phyloP scores from a whole-genome alignment of 495 filamentous ascomycete species.

The Talaromyces stipitatus region DNA sequence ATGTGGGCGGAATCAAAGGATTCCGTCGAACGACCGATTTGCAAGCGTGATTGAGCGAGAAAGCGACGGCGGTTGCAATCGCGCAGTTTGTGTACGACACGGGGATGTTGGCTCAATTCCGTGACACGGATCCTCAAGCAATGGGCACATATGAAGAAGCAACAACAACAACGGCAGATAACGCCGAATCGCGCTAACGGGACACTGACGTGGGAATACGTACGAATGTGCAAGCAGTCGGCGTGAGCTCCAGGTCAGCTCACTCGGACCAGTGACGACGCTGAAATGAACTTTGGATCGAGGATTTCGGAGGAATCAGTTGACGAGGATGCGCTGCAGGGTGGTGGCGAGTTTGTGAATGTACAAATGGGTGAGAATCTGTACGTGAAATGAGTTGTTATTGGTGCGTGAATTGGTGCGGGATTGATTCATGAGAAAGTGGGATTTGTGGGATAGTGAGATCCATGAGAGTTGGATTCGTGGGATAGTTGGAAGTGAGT shows the following conservation, averaged over 20 bases:
- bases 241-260: too few species aligned
- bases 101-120: constrained; percentile 19
- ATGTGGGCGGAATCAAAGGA: not conserved
- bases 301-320: too few species aligned
- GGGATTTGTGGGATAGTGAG: too few species aligned
- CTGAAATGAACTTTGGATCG: not conserved
- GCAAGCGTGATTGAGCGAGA: constrained; percentile 18
- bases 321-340: not conserved
- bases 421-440: too few species aligned
- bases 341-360: not conserved
- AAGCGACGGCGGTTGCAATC: constrained; percentile 21
- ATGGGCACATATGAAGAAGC: constrained; percentile 4
- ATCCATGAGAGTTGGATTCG: too few species aligned
- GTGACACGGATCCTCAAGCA: constrained; percentile 3
- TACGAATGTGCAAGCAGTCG: too few species aligned
- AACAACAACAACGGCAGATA: not conserved
- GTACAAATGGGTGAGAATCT: not conserved
- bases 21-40: constrained; percentile 12
- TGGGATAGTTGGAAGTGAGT: too few species aligned
- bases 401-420: too few species aligned
- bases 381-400: too few species aligned
- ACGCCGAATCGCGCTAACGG: not conserved
- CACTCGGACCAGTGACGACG: not conserved
- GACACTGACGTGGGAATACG: too few species aligned
- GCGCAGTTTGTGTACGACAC: constrained; percentile 23